phyloP scores from a whole-genome alignment of 139 green algal genomes.

The Picochlorum sp. region DNA sequence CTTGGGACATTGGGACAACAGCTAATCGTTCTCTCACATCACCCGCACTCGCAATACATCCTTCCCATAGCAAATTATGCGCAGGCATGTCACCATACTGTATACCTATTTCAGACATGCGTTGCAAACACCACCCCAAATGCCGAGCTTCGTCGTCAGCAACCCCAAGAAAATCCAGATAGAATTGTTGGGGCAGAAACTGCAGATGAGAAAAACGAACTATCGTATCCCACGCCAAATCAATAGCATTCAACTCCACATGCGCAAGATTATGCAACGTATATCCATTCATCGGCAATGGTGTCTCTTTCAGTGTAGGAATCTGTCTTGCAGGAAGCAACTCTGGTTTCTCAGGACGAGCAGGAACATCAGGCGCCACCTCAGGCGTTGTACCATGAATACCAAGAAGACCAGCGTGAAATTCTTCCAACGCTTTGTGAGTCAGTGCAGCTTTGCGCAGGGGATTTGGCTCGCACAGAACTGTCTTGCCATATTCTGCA shows the following conservation, averaged over 20 bases:
- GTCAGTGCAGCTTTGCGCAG: slow-evolving; percentile 49
- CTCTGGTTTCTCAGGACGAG: slow-evolving; percentile 39
- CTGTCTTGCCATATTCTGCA: slow-evolving; percentile 21
- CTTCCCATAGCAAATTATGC: slow-evolving; percentile 77
- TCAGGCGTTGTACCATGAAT: not conserved
- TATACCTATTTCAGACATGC: slow-evolving; percentile 53
- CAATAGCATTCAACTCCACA: slow-evolving; percentile 80
- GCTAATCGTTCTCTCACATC: slow-evolving; percentile 52
- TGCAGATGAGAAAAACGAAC: slow-evolving; percentile 45
- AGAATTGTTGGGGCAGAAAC: slow-evolving; percentile 46
- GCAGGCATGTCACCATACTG: slow-evolving; percentile 63
- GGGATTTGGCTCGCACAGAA: slow-evolving; percentile 46
- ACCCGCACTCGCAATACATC: slow-evolving; percentile 10
- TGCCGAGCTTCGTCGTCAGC: slow-evolving; percentile 75
- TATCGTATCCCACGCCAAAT: slow-evolving; percentile 80
- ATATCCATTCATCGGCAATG: slow-evolving; percentile 44
- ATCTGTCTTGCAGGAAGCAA: slow-evolving; percentile 36
- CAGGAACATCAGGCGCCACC: slow-evolving; percentile 25
- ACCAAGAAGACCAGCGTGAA: slow-evolving; percentile 34
- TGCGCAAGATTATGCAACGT: slow-evolving; percentile 70
- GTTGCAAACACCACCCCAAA: slow-evolving; percentile 64
- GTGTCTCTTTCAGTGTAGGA: slow-evolving; percentile 25
- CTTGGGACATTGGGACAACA: slow-evolving; percentile 70
- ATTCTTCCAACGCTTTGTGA: slow-evolving; percentile 43
- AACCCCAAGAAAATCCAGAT: slow-evolving; percentile 71